phyloP scores from a whole-genome alignment of 257 asterid species.

The Nicotiana undulata region DNA sequence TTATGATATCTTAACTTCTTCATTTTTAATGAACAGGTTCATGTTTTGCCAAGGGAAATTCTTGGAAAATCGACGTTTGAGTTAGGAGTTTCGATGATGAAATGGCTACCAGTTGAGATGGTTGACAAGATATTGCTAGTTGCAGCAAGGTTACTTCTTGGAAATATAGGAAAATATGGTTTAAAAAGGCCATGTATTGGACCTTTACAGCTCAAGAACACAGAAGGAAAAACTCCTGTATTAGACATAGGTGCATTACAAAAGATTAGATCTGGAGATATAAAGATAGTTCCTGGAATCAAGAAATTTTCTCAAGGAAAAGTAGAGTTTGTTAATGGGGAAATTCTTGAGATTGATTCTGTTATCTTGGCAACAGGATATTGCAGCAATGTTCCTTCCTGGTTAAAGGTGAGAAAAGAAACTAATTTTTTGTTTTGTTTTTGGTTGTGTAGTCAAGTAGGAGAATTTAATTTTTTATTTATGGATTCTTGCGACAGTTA shows the following conservation, averaged over 20 bases:
- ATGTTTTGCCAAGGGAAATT: slow-evolving; percentile 82
- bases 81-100: slow-evolving; percentile 46
- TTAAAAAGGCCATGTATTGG: slow-evolving; percentile 63
- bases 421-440: neutral
- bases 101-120: slow-evolving; percentile 64
- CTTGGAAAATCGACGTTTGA: slow-evolving; percentile 69
- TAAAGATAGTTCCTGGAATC: slow-evolving; percentile 73
- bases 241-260: slow-evolving; percentile 73
- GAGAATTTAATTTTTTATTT: slow-evolving; percentile 1
- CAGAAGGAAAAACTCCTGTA: slow-evolving; percentile 80
- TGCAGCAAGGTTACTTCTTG: slow-evolving; percentile 57
- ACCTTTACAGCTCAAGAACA: slow-evolving; percentile 72
- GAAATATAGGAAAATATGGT: slow-evolving; percentile 60
- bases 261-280: slow-evolving; percentile 64
- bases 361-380: slow-evolving; percentile 87
- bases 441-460: neutral
- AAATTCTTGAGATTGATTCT: slow-evolving; percentile 54
- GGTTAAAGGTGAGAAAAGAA: slow-evolving; percentile 63
- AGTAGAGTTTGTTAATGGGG: slow-evolving; percentile 61
- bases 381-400: slow-evolving; percentile 85
- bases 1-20: neutral
- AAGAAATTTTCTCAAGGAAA: slow-evolving; percentile 45
- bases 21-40: slow-evolving; percentile 38
- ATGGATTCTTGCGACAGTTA: slow-evolving; percentile 50
- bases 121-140: slow-evolving; percentile 56